Evolutionary conservation across 148 eudicot genomes (phyloP).

Genomic region (Fagopyrum tataricum): DNA sequence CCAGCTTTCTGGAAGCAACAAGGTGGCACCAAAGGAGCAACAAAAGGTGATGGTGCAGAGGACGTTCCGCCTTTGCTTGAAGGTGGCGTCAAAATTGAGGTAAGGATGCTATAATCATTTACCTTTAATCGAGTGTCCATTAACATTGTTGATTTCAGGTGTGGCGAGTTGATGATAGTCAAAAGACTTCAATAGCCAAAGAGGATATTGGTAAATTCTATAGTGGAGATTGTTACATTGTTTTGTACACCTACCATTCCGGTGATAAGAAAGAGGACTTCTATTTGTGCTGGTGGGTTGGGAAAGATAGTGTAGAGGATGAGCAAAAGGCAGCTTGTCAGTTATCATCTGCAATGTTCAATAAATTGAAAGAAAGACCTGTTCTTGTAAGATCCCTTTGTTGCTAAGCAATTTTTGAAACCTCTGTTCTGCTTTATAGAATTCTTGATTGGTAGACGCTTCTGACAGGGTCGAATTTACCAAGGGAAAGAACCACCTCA

Average conservation of each 20-base stretch:
- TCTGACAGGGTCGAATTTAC: conserved; percentile 65
- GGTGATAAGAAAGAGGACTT: conserved; percentile 94
- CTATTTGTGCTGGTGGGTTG: conserved; percentile 97
- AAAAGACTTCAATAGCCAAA: conserved; percentile 67
- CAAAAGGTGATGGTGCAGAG: conserved; percentile 74
- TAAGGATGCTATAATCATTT: conserved; percentile 14
- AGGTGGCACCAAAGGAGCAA: conserved; percentile 73
- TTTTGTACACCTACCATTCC: conserved; percentile 82
- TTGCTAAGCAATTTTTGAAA: background rate
- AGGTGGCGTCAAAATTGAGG: conserved; percentile 84
- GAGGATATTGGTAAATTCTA: conserved; percentile 96
- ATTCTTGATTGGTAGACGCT: background rate
- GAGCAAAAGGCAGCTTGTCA: conserved; percentile 72
- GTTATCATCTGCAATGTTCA: conserved; percentile 77
- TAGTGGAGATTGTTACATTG: conserved; percentile 95
- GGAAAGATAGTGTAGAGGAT: conserved; percentile 95
- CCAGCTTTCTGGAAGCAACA: conserved; percentile 98
- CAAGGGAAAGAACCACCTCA: conserved; percentile 99
- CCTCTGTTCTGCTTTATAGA: background rate
- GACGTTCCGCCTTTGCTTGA: conserved; percentile 98
- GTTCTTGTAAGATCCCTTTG: conserved; percentile 47
- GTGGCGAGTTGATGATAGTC: conserved; percentile 84
- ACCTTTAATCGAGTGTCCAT: background rate
- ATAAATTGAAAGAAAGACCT: conserved; percentile 89
- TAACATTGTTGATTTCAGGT: conserved; percentile 41